Conservation (phyloP, 2,329 filamentous ascomycete species). For the Cadophora sp. region DNA sequence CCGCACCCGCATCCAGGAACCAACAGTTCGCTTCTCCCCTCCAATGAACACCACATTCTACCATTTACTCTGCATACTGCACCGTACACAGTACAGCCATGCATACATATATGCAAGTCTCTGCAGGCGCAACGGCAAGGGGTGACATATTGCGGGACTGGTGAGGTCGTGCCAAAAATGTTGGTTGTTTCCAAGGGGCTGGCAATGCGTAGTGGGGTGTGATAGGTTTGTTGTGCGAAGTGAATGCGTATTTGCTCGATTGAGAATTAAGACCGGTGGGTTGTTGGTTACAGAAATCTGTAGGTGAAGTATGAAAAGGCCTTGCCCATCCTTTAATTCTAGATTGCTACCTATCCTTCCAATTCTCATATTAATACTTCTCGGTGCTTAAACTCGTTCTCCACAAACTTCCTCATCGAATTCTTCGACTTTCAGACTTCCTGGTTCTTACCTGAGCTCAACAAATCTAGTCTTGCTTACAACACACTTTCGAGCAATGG, state of each 20-base stretch:
- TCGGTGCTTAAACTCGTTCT: not conserved
- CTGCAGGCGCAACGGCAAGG: not conserved
- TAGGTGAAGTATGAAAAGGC: not conserved
- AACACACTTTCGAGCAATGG: not conserved
- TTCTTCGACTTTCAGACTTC: too few species aligned
- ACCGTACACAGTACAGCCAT: too few species aligned
- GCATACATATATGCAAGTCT: not conserved
- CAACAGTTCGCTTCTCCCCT: not conserved
- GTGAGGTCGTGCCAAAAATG: not conserved
- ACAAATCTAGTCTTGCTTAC: not conserved
- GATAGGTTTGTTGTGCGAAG: not conserved
- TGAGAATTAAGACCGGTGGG: too few species aligned
- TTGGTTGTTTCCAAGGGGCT: not conserved
- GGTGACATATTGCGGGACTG: too few species aligned
- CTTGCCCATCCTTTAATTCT: not conserved
- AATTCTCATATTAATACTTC: not conserved
- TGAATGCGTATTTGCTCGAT: not conserved
- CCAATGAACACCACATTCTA: not conserved
- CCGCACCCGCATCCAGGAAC: not conserved
- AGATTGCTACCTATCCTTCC: too few species aligned
- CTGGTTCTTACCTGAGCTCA: not conserved
- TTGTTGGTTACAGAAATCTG: too few species aligned
- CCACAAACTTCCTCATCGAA: too few species aligned
- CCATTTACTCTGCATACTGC: too few species aligned
- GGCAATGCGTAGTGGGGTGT: not conserved